Base-by-base conservation (phyloP, 441 rosid species). In the Oxalis stricta region DNA sequence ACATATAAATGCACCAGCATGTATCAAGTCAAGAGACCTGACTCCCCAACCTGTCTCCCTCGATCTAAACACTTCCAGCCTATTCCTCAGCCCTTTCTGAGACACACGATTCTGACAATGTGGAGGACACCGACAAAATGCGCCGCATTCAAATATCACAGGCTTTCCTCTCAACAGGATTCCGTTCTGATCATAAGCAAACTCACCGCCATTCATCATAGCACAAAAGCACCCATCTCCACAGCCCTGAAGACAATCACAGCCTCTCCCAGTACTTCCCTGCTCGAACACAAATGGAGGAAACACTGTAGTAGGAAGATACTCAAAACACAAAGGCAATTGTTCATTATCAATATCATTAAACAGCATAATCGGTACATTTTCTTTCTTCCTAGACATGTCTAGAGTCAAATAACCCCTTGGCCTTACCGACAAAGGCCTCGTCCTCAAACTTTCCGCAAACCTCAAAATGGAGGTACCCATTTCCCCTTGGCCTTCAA, bases 11-110 rank as follows among this genome's bases (percentile, higher is more conserved):
- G 78, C 70, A 45, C 98, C 98, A 2, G 98, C 87, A 41, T 64
- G 80, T 42, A 89, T 78, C 70, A 85, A 58, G 50, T 85, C 93
- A 60, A 85, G 60, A 38, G 85, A 69, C 61, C 96, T 65, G 36
- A 89, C 93, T 41, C 87, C 98, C 96, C 96, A 89, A 12, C 96
- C 92, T 0, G 92, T 81, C 68, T 85, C 87, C 40, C 59, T 63
- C 2, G 98, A 82, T 62, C 94, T 81, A 58, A 85, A 85, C 44
- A 91, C 79, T 60, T 91, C 98, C 59, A 91, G 56, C 39, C 72
- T 77, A 37, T 63, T 58, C 52, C 58, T 79, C 57, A 79, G 44
- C 43, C 98, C 98, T 33, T 56, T 68, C 54, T 91, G 98, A 18
- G 82, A 33, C 16, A 79, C 87, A 34, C 98, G 82, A 41, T 83